These are phyloP conservation scores for Lepidium aucheri DNA, from an alignment of 345 rosid species.

Conservation along the genomic window DNA sequence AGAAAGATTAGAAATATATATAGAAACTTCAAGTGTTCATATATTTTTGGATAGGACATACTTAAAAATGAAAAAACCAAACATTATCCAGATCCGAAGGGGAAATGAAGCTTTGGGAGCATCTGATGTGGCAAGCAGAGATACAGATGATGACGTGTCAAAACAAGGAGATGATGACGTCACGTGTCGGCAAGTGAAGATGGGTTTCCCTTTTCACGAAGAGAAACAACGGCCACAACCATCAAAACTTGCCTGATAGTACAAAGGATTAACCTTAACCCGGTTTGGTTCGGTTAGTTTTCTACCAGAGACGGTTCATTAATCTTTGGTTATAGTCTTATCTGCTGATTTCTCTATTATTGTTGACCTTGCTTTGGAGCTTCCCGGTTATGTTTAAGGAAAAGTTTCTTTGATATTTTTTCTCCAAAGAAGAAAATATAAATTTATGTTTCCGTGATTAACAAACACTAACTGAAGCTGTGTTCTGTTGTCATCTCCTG, in stretches of 20 bases:
- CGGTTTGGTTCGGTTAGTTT: slow-evolving; percentile 6
- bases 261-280: neutral
- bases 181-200: neutral
- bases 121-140: slow-evolving; percentile 16
- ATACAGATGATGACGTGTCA: slow-evolving; percentile 5
- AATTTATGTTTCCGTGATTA: no score
- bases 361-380: neutral
- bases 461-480: neutral
- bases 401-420: no score
- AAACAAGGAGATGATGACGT: neutral
- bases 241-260: neutral
- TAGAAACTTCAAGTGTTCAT: neutral
- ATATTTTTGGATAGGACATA: neutral
- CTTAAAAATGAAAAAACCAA: slow-evolving; percentile 3
- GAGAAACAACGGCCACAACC: neutral
- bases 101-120: slow-evolving; percentile 13
- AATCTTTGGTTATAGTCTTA: neutral
- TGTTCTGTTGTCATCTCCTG: neutral
- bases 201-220: neutral
- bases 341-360: neutral
- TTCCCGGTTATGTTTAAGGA: neutral
- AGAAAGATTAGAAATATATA: neutral
- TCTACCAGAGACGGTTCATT: neutral
- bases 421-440: no score
- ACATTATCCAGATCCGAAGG: neutral